Evolutionary conservation across 208 protist genomes (phyloP).

Genomic region (Novymonas esmeraldas): DNA sequence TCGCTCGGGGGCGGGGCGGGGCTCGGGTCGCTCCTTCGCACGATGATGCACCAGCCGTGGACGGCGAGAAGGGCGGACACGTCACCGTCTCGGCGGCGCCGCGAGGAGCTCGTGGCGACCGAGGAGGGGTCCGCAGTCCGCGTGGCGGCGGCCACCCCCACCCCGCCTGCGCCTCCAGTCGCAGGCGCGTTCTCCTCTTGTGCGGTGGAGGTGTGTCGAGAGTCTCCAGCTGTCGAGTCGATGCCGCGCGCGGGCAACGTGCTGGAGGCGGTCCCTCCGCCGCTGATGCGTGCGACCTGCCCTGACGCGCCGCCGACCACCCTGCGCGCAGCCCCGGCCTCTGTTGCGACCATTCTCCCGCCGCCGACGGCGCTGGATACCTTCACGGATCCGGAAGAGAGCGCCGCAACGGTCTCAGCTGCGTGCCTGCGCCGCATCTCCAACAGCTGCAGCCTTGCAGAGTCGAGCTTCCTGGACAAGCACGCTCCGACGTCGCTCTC

Average conservation of each 20-base stretch:
- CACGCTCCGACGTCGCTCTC: background rate
- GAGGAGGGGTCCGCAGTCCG: no score
- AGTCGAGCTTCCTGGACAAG: background rate
- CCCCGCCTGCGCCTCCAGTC: no score
- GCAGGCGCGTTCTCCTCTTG: background rate
- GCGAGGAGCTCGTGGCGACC: no score
- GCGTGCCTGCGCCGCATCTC: background rate
- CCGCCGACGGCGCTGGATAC: background rate
- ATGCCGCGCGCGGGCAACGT: background rate
- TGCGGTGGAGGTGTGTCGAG: no score
- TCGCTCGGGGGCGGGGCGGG: background rate
- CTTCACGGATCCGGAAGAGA: conserved; percentile 2
- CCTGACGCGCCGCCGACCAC: background rate
- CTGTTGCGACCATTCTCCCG: background rate
- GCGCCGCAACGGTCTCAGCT: background rate
- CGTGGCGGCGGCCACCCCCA: no score
- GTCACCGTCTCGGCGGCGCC: background rate
- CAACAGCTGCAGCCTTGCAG: conserved; percentile 11
- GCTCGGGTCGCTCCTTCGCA: background rate
- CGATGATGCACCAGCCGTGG: background rate
- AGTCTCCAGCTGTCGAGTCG: background rate
- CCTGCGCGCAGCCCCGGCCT: background rate
- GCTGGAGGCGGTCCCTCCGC: background rate
- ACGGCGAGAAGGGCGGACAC: background rate
- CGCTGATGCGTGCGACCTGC: conserved; percentile 3